phyloP scores from a whole-genome alignment of 225 moss, liverwort and hornwort genomes.

The Marchantia paleacea region DNA sequence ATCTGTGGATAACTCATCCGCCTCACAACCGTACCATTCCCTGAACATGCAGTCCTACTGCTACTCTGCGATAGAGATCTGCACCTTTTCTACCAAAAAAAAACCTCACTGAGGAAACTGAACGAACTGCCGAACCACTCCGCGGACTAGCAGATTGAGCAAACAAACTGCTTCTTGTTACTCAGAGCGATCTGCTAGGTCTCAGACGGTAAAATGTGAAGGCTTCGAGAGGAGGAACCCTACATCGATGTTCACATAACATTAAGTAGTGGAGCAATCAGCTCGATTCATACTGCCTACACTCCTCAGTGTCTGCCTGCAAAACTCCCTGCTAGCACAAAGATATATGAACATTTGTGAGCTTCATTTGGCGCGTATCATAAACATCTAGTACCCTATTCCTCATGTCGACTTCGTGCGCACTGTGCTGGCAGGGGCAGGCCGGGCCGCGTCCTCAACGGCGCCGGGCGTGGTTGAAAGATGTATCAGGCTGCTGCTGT shows the following conservation, averaged over 20 bases:
- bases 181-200: not conserved
- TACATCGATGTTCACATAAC: not conserved
- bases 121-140: constrained; percentile 18
- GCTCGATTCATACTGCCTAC: constrained; percentile 11
- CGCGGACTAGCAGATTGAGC: not conserved
- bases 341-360: constrained; percentile 28
- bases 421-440: constrained; percentile 81
- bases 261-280: not conserved
- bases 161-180: not conserved
- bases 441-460: constrained; percentile 90
- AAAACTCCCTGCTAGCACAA: constrained; percentile 61
- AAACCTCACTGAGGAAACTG: constrained; percentile 28
- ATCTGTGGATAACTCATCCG: not conserved
- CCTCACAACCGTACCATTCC: constrained; percentile 21
- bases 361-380: constrained; percentile 44
- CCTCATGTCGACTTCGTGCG: constrained; percentile 34
- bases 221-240: not conserved
- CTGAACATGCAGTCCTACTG: constrained; percentile 33
- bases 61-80: constrained; percentile 30
- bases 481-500: constrained; percentile 83
- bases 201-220: not conserved
- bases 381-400: constrained; percentile 24
- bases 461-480: constrained; percentile 90
- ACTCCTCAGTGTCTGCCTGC: constrained; percentile 77
- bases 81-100: constrained; percentile 30